Evolutionary conservation across 345 rosid species (phyloP), one percentile per base, ranked within the genome.

Genomic region (Mercurialis annua): DNA sequence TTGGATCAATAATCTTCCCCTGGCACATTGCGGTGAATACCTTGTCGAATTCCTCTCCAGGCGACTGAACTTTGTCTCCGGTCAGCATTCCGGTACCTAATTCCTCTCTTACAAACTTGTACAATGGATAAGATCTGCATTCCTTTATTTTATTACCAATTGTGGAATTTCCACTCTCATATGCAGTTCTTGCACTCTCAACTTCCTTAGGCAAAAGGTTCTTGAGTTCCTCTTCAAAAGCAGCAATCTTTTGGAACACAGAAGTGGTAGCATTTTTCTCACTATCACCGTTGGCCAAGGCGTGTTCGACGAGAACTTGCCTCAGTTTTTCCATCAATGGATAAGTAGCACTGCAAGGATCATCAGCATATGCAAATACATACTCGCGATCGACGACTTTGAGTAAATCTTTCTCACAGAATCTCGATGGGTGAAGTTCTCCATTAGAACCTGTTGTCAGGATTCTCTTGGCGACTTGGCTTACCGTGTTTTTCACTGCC

Each of bases 261-360:
- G 94, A 88, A 9, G 90, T 74, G 29, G 49, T 72, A 0, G 47
- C 56, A 47, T 76, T 69, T 76, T 77, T 79, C 83, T 87, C 92
- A 0, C 66, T 80, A 11, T 86, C 97, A 1, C 84, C 85, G 27
- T 88, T 83, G 9, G 67, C 66, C 76, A 88, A 47, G 43, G 92
- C 95, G 20, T 85, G 83, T 16, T 88, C 97, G 0, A 90, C 95
- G 5, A 90, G 78, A 6, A 85, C 79, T 58, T 88, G 95, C 56
- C 97, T 81, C 44, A 90, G 84, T 65, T 86, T 90, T 68, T 86
- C 89, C 92, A 83, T 83, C 71, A 90, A 67, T 14, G 97, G 97
- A 50, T 90, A 85, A 0, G 81, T 81, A 4, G 79, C 77, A 56
- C 89, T 85, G 77, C 97, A 90, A 0, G 90, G 90, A 26, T 90